Percentiles rank a stretch among this genome's conserved stretches.
These are phyloP conservation scores for Boletus fagicola DNA, from an alignment of 768 basidiomycete genomes.

Conservation along the genomic window DNA sequence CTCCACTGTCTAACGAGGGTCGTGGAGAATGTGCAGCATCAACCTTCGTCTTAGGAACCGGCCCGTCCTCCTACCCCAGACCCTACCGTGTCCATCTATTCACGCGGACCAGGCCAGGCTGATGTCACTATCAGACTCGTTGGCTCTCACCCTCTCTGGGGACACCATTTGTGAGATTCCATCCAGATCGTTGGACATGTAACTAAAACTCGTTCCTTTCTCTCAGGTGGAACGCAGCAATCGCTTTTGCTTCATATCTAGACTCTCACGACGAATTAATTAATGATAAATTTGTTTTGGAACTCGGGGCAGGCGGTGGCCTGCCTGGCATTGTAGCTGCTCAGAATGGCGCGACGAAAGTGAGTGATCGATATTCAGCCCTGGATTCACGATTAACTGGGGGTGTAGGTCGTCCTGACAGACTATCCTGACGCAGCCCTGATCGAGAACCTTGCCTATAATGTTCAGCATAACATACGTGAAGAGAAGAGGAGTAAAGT, in stretches of 20 bases:
- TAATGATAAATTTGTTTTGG: slow-evolving; percentile 55
- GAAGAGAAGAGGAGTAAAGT: slow-evolving; percentile 17
- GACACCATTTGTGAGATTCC: slow-evolving; percentile 62
- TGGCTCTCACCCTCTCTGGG: slow-evolving; percentile 81
- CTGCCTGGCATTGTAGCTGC: slow-evolving; percentile 78
- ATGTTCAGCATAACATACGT: slow-evolving; percentile 59
- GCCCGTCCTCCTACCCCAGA: slow-evolving; percentile 66
- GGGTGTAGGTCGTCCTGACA: slow-evolving; percentile 70
- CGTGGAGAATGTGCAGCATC: neutral
- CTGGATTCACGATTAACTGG: neutral
- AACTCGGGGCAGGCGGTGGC: slow-evolving; percentile 92
- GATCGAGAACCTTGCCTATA: slow-evolving; percentile 70
- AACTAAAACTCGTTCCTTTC: neutral
- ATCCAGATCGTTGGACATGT: neutral
- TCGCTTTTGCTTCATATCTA: slow-evolving; percentile 67
- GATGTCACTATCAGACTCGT: slow-evolving; percentile 65
- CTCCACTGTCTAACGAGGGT: too few species aligned
- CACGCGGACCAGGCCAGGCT: slow-evolving; percentile 29
- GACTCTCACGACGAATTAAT: slow-evolving; percentile 53
- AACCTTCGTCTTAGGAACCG: slow-evolving; percentile 44
- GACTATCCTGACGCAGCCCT: slow-evolving; percentile 87
- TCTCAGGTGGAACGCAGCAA: slow-evolving; percentile 76
- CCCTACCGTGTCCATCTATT: slow-evolving; percentile 52
- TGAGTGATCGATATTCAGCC: slow-evolving; percentile 23
- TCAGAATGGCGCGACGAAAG: slow-evolving; percentile 67